phyloP scores from a whole-genome alignment of 140 eudicot species.

The Cichorium intybus region DNA sequence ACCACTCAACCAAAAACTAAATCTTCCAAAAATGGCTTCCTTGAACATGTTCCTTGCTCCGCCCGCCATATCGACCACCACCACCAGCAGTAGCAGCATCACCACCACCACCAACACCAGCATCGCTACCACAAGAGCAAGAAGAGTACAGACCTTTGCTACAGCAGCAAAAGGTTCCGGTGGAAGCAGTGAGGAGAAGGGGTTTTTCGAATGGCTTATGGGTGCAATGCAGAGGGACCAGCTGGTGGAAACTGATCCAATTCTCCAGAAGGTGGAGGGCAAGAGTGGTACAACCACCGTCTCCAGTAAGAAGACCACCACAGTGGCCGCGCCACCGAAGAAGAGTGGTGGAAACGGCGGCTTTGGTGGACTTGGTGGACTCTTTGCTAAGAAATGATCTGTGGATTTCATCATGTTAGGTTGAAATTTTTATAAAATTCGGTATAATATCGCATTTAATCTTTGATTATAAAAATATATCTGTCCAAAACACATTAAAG shows the following conservation, averaged over 20 bases:
- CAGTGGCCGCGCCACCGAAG: slow-evolving; percentile 44
- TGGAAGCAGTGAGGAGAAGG: slow-evolving; percentile 32
- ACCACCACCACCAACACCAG: background rate
- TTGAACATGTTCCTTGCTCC: slow-evolving; percentile 46
- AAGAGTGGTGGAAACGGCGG: slow-evolving; percentile 41
- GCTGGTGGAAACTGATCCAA: slow-evolving; percentile 39
- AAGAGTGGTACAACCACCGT: slow-evolving; percentile 31
- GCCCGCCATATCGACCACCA: slow-evolving; percentile 22
- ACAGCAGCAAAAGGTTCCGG: slow-evolving; percentile 41
- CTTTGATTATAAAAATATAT: slow-evolving; percentile 23
- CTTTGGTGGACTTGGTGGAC: slow-evolving; percentile 64
- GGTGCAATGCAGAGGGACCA: slow-evolving; percentile 25
- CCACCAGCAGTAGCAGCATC: slow-evolving; percentile 1
- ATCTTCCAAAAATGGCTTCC: slow-evolving; percentile 34
- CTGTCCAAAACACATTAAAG: slow-evolving; percentile 32
- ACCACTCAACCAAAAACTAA: slow-evolving; percentile 19
- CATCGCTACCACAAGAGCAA: slow-evolving; percentile 24
- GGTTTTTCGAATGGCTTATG: slow-evolving; percentile 28
- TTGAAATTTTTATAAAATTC: slow-evolving; percentile 18
- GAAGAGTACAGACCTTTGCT: slow-evolving; percentile 41
- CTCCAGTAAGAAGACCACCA: slow-evolving; percentile 39
- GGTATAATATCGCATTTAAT: slow-evolving; percentile 29
- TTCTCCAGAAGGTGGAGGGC: slow-evolving; percentile 46
- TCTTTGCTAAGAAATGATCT: slow-evolving; percentile 65
- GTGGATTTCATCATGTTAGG: slow-evolving; percentile 18